Conservation (phyloP, 2,329 filamentous ascomycete species). For the Aspergillus sp. region DNA sequence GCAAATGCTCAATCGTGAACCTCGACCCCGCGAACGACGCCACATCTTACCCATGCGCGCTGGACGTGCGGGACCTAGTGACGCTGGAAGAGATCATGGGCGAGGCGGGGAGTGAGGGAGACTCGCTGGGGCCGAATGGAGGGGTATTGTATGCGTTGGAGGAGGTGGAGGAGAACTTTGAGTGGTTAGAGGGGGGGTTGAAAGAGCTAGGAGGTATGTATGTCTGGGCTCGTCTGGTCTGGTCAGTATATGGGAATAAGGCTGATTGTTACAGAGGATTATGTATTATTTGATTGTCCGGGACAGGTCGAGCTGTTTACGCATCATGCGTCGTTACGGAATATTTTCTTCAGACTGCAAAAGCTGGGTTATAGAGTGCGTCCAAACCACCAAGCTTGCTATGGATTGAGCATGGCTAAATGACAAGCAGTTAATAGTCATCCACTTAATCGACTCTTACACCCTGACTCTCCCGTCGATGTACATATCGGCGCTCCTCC, state of each 20-base stretch:
- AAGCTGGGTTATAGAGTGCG: conserved; percentile 86
- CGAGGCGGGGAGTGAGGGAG: conserved; percentile 60
- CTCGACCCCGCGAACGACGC: conserved; percentile 95
- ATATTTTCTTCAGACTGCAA: conserved; percentile 83
- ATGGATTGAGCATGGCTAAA: neutral
- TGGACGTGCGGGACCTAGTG: conserved; percentile 83
- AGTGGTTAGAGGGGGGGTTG: conserved; percentile 78
- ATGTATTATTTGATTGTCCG: conserved; percentile 90
- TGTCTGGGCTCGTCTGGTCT: neutral
- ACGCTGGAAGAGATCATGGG: conserved; percentile 93
- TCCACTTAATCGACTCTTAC: conserved; percentile 91
- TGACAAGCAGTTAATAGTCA: conserved; percentile 65
- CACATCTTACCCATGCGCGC: conserved; percentile 76
- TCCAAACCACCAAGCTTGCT: conserved; percentile 2
- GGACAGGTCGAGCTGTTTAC: conserved; percentile 97
- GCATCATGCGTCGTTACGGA: conserved; percentile 82
- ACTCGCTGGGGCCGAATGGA: conserved; percentile 75
- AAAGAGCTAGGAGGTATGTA: conserved; percentile 58
- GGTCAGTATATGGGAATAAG: neutral
- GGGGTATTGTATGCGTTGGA: conserved; percentile 89
- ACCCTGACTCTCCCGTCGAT: conserved; percentile 87
- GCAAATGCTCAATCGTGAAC: conserved; percentile 91
- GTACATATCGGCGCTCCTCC: conserved; percentile 87
- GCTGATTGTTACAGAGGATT: conserved; percentile 57
- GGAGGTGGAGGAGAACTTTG: conserved; percentile 86